A percentile compares a stretch with the other conserved stretches of the same genome.
Evolutionary conservation across 768 basidiomycete genomes (phyloP).

Genomic region (Tricholoma sp.): DNA sequence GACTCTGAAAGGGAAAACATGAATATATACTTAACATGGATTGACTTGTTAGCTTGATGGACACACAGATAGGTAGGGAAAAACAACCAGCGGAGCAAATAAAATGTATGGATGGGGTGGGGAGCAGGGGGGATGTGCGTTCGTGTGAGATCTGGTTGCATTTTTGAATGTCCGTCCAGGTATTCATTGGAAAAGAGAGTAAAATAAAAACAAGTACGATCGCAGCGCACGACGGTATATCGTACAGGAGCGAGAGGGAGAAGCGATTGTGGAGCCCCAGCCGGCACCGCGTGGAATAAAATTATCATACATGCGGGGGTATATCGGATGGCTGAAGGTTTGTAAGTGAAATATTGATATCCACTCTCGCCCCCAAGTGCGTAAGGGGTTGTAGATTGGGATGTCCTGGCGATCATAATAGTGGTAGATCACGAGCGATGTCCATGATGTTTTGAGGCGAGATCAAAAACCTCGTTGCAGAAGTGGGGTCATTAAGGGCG

Average conservation of each 20-base stretch:
- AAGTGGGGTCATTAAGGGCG: slow-evolving; percentile 13
- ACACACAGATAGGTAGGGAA: slow-evolving; percentile 5
- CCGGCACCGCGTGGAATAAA: slow-evolving; percentile 13
- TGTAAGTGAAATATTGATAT: slow-evolving; percentile 10
- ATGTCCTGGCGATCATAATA: slow-evolving; percentile 9
- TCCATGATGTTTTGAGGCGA: slow-evolving; percentile 20
- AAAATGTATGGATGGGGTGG: slow-evolving; percentile 16
- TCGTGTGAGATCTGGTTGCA: slow-evolving; percentile 17
- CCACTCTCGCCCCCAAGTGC: slow-evolving; percentile 14
- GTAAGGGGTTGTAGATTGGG: slow-evolving; percentile 7
- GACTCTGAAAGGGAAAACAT: slow-evolving; percentile 9
- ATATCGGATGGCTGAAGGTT: slow-evolving; percentile 14
- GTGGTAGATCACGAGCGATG: slow-evolving; percentile 24
- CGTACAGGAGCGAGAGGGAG: slow-evolving; percentile 3
- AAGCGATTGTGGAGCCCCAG: slow-evolving; percentile 11
- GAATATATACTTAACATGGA: slow-evolving; percentile 18
- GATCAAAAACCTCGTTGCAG: slow-evolving; percentile 9
- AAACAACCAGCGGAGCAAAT: slow-evolving; percentile 8
- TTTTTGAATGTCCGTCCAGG: slow-evolving; percentile 29
- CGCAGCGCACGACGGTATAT: slow-evolving; percentile 12
- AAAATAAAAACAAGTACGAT: slow-evolving; percentile 19
- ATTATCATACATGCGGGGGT: slow-evolving; percentile 19
- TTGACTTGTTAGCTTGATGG: slow-evolving; percentile 18
- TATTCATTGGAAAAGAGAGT: slow-evolving; percentile 20
- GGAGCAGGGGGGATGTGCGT: slow-evolving; percentile 14